These are phyloP conservation scores for Striga asiatica DNA, from an alignment of 257 asterid genomes.

Conservation along the genomic window DNA sequence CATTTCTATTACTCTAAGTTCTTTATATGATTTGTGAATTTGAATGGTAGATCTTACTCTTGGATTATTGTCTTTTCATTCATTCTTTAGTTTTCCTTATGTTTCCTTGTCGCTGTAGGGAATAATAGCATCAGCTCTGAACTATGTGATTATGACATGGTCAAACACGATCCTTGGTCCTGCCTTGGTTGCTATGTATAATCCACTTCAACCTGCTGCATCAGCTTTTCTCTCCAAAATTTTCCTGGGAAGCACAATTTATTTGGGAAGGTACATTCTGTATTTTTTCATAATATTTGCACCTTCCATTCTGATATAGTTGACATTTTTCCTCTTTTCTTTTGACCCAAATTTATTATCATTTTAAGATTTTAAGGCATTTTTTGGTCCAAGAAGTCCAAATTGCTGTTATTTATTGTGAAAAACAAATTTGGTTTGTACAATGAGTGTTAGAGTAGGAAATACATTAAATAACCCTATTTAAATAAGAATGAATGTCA, in stretches of 20 bases:
- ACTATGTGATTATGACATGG: slow-evolving; percentile 82
- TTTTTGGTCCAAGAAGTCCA: too few species aligned
- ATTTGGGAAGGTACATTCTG: slow-evolving; percentile 99
- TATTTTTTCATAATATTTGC: neutral
- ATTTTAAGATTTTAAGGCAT: too few species aligned
- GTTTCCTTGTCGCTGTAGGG: slow-evolving; percentile 36
- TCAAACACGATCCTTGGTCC: slow-evolving; percentile 85
- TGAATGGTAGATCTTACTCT: neutral
- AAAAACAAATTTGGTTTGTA: too few species aligned
- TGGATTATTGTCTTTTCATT: neutral
- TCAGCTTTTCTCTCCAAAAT: slow-evolving; percentile 71
- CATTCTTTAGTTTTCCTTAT: neutral
- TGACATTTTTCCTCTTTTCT: neutral
- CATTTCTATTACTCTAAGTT: neutral
- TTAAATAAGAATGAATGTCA: too few species aligned
- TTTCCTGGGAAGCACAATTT: slow-evolving; percentile 87
- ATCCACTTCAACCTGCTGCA: slow-evolving; percentile 88
- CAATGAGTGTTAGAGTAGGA: too few species aligned
- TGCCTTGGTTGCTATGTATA: slow-evolving; percentile 78
- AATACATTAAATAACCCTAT: too few species aligned
- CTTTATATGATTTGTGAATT: neutral
- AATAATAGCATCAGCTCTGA: slow-evolving; percentile 74
- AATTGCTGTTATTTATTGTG: too few species aligned
- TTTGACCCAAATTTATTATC: too few species aligned
- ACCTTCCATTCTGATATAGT: neutral